Percentiles rank a stretch among this genome's conserved stretches.
phyloP scores from a whole-genome alignment of 140 eudicot genomes.

The Cichorium intybus region DNA sequence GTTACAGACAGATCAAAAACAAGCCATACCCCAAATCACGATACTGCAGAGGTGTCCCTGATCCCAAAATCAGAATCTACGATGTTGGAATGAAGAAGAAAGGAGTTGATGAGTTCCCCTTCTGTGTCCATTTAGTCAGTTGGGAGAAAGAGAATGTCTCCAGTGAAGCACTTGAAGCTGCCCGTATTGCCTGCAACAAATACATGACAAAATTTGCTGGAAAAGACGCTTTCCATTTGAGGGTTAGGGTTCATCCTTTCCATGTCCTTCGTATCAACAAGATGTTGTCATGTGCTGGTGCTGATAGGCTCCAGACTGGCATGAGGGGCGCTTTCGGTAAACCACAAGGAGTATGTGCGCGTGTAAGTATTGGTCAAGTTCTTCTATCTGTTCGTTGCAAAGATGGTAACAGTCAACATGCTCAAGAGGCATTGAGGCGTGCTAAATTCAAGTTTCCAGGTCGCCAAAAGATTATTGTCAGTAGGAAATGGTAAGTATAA shows the following conservation, averaged over 20 bases:
- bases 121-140: constrained; percentile 59
- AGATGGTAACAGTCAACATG: constrained; percentile 42
- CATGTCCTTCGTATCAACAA: constrained; percentile 45
- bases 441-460: constrained; percentile 74
- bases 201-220: constrained; percentile 62
- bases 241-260: constrained; percentile 67
- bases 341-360: constrained; percentile 55
- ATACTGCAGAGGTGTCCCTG: constrained; percentile 43
- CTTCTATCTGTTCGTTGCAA: constrained; percentile 59
- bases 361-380: constrained; percentile 59
- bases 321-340: constrained; percentile 74
- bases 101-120: constrained; percentile 59
- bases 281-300: constrained; percentile 47
- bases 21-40: constrained; percentile 40
- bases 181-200: constrained; percentile 58
- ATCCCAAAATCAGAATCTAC: constrained; percentile 48
- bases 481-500: constrained; percentile 46
- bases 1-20: constrained; percentile 43
- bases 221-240: constrained; percentile 42
- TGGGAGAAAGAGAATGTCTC: constrained; percentile 49
- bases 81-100: constrained; percentile 57
- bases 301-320: constrained; percentile 51
- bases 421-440: constrained; percentile 59
- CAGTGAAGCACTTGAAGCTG: constrained; percentile 45
- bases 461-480: constrained; percentile 64